Conservation (phyloP, 257 asterid genomes). For the Primulina huaijiensis region DNA sequence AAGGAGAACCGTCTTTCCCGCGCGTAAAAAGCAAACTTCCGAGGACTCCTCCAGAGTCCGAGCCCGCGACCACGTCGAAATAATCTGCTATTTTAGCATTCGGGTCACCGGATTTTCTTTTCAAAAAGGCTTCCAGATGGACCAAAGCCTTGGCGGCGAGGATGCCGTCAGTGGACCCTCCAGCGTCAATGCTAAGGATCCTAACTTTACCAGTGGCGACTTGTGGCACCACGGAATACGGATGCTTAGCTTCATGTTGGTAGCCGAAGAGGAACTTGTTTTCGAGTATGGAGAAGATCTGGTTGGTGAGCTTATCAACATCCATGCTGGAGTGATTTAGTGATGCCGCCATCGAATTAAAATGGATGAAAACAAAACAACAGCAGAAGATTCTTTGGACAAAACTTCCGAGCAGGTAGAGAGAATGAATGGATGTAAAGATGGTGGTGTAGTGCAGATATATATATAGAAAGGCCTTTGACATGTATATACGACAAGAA, state of each 20-base stretch:
- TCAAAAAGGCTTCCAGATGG: constrained; percentile 48
- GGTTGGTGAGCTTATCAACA: constrained; percentile 49
- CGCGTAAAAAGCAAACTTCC: constrained; percentile 60
- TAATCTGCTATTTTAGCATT: constrained; percentile 54
- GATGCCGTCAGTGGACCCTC: constrained; percentile 55
- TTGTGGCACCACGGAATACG: neutral
- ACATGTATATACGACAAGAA: neutral
- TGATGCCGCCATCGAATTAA: neutral
- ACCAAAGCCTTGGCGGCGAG: constrained; percentile 62
- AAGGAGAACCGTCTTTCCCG: constrained; percentile 44
- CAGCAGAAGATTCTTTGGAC: too few relatives aligned
- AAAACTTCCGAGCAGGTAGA: neutral
- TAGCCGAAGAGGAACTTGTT: constrained; percentile 78
- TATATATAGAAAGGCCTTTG: neutral
- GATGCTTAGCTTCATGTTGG: constrained; percentile 13
- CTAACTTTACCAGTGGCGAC: constrained; percentile 45
- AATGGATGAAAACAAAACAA: neutral
- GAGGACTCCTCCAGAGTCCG: constrained; percentile 72
- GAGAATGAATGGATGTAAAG: neutral
- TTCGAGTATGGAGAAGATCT: constrained; percentile 82
- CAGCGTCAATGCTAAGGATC: constrained; percentile 70
- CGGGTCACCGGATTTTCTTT: constrained; percentile 48
- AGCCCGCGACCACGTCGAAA: constrained; percentile 76
- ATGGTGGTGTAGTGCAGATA: neutral
- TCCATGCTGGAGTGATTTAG: constrained; percentile 23